phyloP scores from a whole-genome alignment of 2,329 filamentous ascomycete species.

The Pseudogymnoascus sp. region DNA sequence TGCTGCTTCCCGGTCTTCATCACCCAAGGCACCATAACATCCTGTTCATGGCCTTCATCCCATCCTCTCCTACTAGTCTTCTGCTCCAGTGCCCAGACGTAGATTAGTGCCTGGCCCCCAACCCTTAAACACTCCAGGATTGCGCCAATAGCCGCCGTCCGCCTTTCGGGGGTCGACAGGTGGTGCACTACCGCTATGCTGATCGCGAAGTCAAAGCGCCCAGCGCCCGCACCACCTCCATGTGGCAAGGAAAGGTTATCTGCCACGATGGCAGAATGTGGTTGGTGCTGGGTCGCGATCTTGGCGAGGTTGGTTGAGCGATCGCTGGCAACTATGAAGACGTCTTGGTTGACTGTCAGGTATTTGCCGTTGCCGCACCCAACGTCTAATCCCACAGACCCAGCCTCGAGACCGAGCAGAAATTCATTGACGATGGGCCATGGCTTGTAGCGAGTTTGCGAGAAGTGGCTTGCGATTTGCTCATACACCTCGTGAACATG shows the following conservation, averaged over 20 bases:
- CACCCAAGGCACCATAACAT: slow-evolving; percentile 95
- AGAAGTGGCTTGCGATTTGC: slow-evolving; percentile 78
- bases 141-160: slow-evolving; percentile 63
- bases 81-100: slow-evolving; percentile 96
- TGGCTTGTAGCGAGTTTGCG: slow-evolving; percentile 70
- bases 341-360: slow-evolving; percentile 64
- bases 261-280: slow-evolving; percentile 66
- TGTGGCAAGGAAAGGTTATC: slow-evolving; percentile 83
- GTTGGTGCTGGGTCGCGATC: slow-evolving; percentile 41
- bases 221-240: slow-evolving; percentile 19
- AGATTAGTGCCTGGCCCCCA: slow-evolving; percentile 67
- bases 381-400: slow-evolving; percentile 78
- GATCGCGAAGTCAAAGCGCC: slow-evolving; percentile 76
- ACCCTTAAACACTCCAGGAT: slow-evolving; percentile 59
- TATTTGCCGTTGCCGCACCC: slow-evolving; percentile 99
- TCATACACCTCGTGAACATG: slow-evolving; percentile 93
- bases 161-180: slow-evolving; percentile 67
- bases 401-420: slow-evolving; percentile 56
- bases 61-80: slow-evolving; percentile 78
- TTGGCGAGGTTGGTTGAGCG: slow-evolving; percentile 55
- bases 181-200: slow-evolving; percentile 94
- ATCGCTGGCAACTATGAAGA: slow-evolving; percentile 82
- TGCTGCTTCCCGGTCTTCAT: slow-evolving; percentile 40
- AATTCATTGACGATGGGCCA: slow-evolving; percentile 89
- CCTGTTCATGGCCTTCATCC: slow-evolving; percentile 76